Base-by-base conservation (phyloP, 352 stramenopile species). In the Hyaloperonospora arabidopsidis region DNA sequence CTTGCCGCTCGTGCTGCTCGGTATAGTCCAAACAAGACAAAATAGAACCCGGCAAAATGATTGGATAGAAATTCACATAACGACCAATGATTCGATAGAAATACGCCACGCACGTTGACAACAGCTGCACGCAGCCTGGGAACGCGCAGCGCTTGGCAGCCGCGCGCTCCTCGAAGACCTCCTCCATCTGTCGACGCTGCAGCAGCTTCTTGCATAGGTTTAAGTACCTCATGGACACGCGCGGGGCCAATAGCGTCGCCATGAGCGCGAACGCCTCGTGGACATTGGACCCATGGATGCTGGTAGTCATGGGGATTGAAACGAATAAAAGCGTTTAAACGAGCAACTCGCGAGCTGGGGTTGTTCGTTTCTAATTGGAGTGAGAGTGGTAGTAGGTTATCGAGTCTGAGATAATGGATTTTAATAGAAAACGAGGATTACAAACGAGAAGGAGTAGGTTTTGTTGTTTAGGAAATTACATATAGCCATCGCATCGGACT, bases 241-340 rank as follows among this genome's bases (percentile, higher is more conserved):
- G 48, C 1, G 80, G 77, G 41, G 66, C 78, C 32, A 93, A 68
- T 6, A 93, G 67, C 65, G 81, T 84, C 35, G 80, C 74, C 80
- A 90, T 90, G 49, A 93, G 72, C 49, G 69, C 59, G 68, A 90
- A 93, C 12, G 78, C 73, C 57, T 93, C 84, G 36, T 82, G 76
- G 34, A 88, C 75, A 58, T 46, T 89, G 21, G 81, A 89, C 53
- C 77, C 67, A 49, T 62, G 53, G 5, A 64, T 40, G 15, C 49
- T 72, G 8, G 57, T 72, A 7, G 57, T 52, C 63, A 71, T 71
- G 54, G 41, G 49, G 22, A 45, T 62, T 32, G 28, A 46, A 28
- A 46, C 8, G 14, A 49, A 45, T 34, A 56, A 18, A 32, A 32
- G 25, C 25, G 25, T 32, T 32, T 4, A 32, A 32, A 32, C 25